phyloP scores from a whole-genome alignment of 108 stramenopile species.

The Schizochytrium sp. region DNA sequence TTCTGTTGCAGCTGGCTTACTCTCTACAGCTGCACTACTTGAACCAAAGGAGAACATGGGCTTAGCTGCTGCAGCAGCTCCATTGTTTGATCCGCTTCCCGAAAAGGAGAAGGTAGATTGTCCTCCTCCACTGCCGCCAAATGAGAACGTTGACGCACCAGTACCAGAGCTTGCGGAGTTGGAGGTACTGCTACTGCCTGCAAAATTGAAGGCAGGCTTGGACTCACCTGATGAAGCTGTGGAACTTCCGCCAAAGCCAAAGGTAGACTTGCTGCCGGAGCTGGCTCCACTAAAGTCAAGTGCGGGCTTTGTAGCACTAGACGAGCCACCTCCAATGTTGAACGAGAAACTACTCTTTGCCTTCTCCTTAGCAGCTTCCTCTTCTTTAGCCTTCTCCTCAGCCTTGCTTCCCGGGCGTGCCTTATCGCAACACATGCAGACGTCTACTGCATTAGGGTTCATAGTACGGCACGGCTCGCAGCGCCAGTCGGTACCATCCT shows the following conservation, averaged over 20 bases:
- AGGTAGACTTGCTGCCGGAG: not conserved
- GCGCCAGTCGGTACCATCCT: slow-evolving; percentile 40
- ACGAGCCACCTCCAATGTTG: not conserved
- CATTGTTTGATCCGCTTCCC: not conserved
- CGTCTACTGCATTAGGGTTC: not conserved
- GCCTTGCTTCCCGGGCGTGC: slow-evolving; percentile 27
- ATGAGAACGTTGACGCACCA: not conserved
- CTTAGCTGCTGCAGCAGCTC: not conserved
- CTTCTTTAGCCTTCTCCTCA: not conserved
- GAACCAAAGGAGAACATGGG: not conserved
- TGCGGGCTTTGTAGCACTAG: not conserved
- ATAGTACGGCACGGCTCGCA: slow-evolving; percentile 32
- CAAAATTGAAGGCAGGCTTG: slow-evolving; percentile 12
- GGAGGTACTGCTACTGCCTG: not conserved
- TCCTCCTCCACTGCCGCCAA: not conserved
- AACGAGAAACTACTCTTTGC: not conserved
- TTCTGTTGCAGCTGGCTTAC: not conserved
- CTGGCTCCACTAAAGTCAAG: not conserved
- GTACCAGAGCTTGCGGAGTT: not conserved
- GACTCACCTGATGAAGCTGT: not conserved
- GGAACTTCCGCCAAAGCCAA: no score
- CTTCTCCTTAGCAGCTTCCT: not conserved
- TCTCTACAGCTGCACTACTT: not conserved
- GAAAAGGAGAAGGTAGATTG: not conserved
- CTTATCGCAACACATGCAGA: not conserved